Evolutionary conservation across 768 basidiomycete genomes (phyloP), one percentile per base, ranked within the genome.

Genomic region (Suillus brevipes): DNA sequence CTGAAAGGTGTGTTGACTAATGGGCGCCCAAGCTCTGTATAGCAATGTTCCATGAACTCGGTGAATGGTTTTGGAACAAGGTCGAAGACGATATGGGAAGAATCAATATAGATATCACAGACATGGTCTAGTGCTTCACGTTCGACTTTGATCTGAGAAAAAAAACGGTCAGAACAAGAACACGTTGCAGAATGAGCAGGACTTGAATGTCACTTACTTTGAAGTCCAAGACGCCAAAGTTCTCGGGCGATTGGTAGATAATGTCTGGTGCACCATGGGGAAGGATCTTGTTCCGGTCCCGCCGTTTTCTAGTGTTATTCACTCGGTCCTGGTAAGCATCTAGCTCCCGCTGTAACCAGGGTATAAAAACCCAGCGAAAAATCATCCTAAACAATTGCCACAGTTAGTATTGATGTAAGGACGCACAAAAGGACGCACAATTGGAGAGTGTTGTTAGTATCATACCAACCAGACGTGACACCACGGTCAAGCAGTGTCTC

Each of bases 51-150:
- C 0, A 68, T 74, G n/a, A 60, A 72, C 1, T 37, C 12, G n/a
- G 70, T 52, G 62, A 82, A 79, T 0, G 62, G 53, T 0, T 70
- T 68, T 1, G 81, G 79, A 5, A 76, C 73, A 0, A 82, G 70
- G 23, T 79, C 63, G 55, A 81, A 80, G 0, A 80, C 73, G 4
- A 50, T 3, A 50, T 25, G 49, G 13, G 45, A 45, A 10, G 45
- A 9, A n/a, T 45, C n/a, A 12, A 45, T 45, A 3, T 45, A 45
- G 45, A 45, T 3, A 4, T 12, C 4, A n/a, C 4, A 4, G 45
- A 45, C 6, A 0, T 45, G n/a, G 45, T 45, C 45, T n/a, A 45
- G 8, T 2, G n/a, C 45, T 45, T 45, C n/a, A 8, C 1, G 0
- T n/a, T 45, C 4, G 4, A 45, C 45, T 45, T n/a, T n/a, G n/a